Evolutionary conservation across 495 filamentous ascomycete genomes (phyloP), one percentile per base, ranked within the genome.

Genomic region (Chaetomium cochliodes): DNA sequence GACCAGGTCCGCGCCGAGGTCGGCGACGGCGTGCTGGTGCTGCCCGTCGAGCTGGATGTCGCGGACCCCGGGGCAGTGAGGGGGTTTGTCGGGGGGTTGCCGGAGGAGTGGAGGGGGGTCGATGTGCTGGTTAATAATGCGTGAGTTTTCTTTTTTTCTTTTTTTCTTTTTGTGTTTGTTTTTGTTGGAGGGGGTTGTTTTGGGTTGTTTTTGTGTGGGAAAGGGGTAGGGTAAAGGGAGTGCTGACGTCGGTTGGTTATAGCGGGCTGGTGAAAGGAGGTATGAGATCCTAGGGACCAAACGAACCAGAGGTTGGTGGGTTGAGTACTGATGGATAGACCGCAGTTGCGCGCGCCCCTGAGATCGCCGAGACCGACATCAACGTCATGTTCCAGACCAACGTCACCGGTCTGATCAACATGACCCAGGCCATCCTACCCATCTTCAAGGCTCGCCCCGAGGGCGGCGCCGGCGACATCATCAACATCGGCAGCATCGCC

Each of bases 61-160:
- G 92, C 90, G 78, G 89, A 89, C 46, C 81, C 90, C 0, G 86
- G 87, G 26, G 87, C 94, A 67, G 84, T 98, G 20, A 80, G 84
- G 58, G 81, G 79, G 26, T 96, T 98, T 74, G 86, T 97, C 26
- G 77, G 76, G 0, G 82, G 79, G 15, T 73, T 98, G 70, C 92
- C 93, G 0, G 85, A 87, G 60, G 94, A 92, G 73, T 98, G 90
- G 77, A 85, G 86, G 78, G 87, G 91, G 39, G 90, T 98, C 64
- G 86, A 97, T 79, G 84, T 98, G 12, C 73, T 98, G 67, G 92
- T 98, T 4, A 98, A 98, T 77, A 98, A 98, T 84, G 94, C 94
- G 92, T 96, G 77, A 76, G 90, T 84, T 52, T 60, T 58, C 37
- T 39, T 33, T n/a, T 62, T 26, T 84, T 49, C 58, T 33, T 84